Base-by-base conservation (phyloP, 2,329 filamentous ascomycete genomes). In the Cordyceps farinosa region DNA sequence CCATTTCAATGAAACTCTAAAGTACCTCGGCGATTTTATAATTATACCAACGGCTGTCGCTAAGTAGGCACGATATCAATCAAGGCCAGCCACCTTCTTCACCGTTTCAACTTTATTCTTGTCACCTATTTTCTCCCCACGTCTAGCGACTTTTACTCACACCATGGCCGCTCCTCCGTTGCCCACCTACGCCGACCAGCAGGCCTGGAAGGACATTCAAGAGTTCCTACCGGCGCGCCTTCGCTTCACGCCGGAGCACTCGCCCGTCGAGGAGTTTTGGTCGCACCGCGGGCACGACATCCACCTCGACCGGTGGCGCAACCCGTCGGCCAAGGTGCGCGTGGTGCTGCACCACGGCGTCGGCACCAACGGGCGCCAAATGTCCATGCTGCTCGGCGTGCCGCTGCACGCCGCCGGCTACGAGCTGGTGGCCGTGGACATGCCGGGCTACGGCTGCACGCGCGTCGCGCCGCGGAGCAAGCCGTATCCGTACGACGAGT, bases 201-300 rank as follows among this genome's bases (percentile, higher is more conserved):
- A 58, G 55, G 55, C 55, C 44, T 58, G 55, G 55, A 47, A 48
- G 30, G 55, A 58, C n/a, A 58, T 58, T 3, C 55, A 58, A 10
- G 13, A 15, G 3, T 58, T 58, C 6, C 42, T 58, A 2, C 55
- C 55, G 6, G 10, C 55, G n/a, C 42, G 55, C 3, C 32, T 58
- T 17, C 44, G 34, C 32, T 58, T 58, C 32, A 58, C 42, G 7
- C 42, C 55, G n/a, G 32, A 47, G 42, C 55, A 58, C 55, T 36
- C 55, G 11, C 42, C 55, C 2, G 32, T 29, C 44, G 55, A 58
- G 30, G 55, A 58, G 44, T 58, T 34, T 22, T 58, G 55, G 55
- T 38, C 29, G 7, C 55, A 48, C 44, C 55, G 55, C 30, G 55
- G 55, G 1, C 55, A 58, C 8, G 30, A 47, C 22, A 34, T 58